These are phyloP conservation scores for Abrus pulchellus DNA, from an alignment of 306 rosid genomes.

Conservation along the genomic window DNA sequence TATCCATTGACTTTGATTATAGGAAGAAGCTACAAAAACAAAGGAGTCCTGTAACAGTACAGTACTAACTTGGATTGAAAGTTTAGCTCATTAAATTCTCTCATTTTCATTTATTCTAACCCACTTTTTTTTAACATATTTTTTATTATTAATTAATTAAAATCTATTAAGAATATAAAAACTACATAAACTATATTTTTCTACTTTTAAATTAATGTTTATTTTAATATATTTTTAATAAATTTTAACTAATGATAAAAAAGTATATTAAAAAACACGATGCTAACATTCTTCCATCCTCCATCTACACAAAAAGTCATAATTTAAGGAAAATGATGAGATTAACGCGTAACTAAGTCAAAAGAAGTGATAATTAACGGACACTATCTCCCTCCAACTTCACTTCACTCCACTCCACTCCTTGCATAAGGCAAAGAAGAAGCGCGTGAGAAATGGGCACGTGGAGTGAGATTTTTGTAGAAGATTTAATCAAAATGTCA, in stretches of 20 bases:
- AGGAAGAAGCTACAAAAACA: background rate
- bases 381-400: background rate
- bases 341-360: constrained; percentile 46
- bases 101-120: too few relatives aligned
- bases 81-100: background rate
- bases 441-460: background rate
- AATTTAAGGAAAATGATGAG: background rate
- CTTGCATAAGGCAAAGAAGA: background rate
- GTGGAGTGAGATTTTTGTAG: background rate
- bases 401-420: background rate
- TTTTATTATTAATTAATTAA: too few relatives aligned
- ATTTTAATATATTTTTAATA: too few relatives aligned
- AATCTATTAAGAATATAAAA: too few relatives aligned
- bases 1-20: background rate
- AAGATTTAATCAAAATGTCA: constrained; percentile 38
- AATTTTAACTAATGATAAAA: too few relatives aligned
- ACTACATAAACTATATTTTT: too few relatives aligned
- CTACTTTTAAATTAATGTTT: too few relatives aligned
- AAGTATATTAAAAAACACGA: too few relatives aligned
- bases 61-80: constrained; percentile 4
- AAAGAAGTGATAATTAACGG: constrained; percentile 34
- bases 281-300: background rate
- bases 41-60: too few relatives aligned
- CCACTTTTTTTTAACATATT: too few relatives aligned
- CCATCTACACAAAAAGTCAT: constrained; percentile 25